Evolutionary conservation across 345 rosid species (phyloP).

Genomic region (Orychophragmus violaceus): DNA sequence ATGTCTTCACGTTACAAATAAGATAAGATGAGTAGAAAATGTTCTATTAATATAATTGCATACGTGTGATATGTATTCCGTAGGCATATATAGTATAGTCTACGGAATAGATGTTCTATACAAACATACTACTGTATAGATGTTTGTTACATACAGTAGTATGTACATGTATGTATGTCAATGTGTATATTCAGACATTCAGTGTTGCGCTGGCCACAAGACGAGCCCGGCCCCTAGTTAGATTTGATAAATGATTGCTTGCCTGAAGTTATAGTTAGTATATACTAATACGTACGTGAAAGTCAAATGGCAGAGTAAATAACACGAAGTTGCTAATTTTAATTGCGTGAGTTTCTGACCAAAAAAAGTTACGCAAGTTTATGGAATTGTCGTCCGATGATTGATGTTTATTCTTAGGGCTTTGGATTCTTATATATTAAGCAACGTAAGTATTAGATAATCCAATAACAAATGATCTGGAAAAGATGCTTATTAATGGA

Average conservation of each 20-base stretch:
- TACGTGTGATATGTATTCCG: slow-evolving; percentile 6
- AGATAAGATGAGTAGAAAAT: neutral
- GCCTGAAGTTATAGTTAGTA: slow-evolving; percentile 11
- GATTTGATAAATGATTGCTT: neutral
- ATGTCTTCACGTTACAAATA: neutral
- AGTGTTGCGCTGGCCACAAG: slow-evolving; percentile 19
- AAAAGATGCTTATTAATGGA: slow-evolving; percentile 9
- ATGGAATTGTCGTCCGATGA: slow-evolving; percentile 15
- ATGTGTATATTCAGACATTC: neutral
- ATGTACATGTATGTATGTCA: neutral
- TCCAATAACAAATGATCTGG: neutral
- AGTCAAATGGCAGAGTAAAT: slow-evolving; percentile 16
- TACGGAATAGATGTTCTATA: too few relatives aligned
- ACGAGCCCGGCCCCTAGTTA: slow-evolving; percentile 2
- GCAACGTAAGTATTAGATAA: slow-evolving; percentile 12
- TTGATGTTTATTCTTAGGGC: slow-evolving; percentile 2
- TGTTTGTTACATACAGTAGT: too few relatives aligned
- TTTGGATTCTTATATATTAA: neutral
- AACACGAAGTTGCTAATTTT: neutral
- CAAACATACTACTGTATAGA: too few relatives aligned
- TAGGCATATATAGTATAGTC: neutral
- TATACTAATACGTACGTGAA: slow-evolving; percentile 4
- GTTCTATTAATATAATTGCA: neutral
- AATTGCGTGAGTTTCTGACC: too few relatives aligned
- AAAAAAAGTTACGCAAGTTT: neutral